A percentile compares a stretch with the other conserved stretches of the same genome.
phyloP scores from a whole-genome alignment of 192 early-diverging fungal genomes.

The Dimargaris verticillata region DNA sequence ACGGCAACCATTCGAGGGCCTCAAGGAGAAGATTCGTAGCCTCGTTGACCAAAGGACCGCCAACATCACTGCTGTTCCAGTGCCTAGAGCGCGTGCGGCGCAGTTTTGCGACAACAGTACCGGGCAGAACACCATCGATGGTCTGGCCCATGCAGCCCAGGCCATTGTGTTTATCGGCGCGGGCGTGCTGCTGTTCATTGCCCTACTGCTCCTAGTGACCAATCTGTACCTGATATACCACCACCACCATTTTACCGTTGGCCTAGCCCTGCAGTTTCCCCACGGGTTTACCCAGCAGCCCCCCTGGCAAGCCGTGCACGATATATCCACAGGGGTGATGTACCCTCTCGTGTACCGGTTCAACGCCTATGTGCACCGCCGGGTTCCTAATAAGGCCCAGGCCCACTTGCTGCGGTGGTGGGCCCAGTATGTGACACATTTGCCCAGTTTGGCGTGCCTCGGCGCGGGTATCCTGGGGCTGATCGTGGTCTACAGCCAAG shows the following conservation, averaged over 20 bases:
- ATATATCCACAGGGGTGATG: background rate
- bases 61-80: background rate
- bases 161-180: conserved; percentile 1
- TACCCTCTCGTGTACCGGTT: background rate
- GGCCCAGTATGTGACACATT: conserved; percentile 21
- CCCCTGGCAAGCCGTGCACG: background rate
- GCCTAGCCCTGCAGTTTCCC: no score
- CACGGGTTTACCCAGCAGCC: no score
- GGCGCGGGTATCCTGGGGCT: conserved; percentile 22
- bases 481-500: conserved; percentile 15
- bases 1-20: conserved; percentile 3
- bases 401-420: conserved; percentile 24
- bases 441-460: conserved; percentile 27
- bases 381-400: background rate
- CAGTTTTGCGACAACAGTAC: background rate
- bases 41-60: background rate
- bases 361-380: conserved; percentile 1
- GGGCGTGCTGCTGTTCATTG: background rate
- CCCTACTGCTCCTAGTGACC: background rate
- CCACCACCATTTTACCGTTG: background rate
- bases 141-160: background rate
- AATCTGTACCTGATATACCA: background rate
- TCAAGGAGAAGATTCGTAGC: background rate
- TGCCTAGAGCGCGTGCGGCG: background rate
- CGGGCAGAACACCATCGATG: background rate